A percentile compares a stretch with the other conserved stretches of the same genome.
Evolutionary conservation across 2,329 filamentous ascomycete species (phyloP).

Genomic region (Oidium heveae): DNA sequence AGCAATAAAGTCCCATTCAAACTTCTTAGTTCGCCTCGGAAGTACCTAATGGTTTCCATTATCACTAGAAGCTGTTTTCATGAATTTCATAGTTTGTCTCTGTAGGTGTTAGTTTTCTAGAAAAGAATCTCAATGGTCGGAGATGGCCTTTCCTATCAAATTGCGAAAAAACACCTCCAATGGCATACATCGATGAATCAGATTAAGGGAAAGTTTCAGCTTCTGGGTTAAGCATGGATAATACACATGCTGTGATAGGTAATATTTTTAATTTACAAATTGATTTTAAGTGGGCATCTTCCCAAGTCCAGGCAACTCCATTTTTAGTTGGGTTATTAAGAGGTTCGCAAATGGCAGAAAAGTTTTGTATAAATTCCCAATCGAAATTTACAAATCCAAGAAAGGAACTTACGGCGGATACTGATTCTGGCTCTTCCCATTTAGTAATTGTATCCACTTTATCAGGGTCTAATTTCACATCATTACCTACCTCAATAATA

Average conservation of each 20-base stretch:
- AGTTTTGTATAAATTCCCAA: neutral
- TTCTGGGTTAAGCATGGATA: neutral
- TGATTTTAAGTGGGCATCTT: no score
- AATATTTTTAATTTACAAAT: neutral
- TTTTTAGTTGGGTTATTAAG: neutral
- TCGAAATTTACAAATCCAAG: constrained; percentile 1
- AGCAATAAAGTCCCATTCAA: neutral
- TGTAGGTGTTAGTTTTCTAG: neutral
- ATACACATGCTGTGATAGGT: neutral
- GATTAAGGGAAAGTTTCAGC: neutral
- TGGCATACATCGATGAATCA: neutral
- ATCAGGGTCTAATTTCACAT: no score
- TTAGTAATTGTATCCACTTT: neutral
- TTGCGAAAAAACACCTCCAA: neutral
- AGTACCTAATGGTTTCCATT: neutral
- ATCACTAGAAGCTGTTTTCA: neutral
- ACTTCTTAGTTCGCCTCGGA: neutral
- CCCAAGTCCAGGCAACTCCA: neutral
- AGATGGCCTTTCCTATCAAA: neutral
- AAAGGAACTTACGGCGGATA: neutral
- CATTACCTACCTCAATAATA: neutral
- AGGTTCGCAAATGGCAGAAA: neutral
- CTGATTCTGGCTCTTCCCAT: neutral
- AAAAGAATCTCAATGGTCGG: neutral
- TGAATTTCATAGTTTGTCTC: neutral